Base-by-base conservation (phyloP, 2,329 filamentous ascomycete species). In the Fusarium transvaalense region DNA sequence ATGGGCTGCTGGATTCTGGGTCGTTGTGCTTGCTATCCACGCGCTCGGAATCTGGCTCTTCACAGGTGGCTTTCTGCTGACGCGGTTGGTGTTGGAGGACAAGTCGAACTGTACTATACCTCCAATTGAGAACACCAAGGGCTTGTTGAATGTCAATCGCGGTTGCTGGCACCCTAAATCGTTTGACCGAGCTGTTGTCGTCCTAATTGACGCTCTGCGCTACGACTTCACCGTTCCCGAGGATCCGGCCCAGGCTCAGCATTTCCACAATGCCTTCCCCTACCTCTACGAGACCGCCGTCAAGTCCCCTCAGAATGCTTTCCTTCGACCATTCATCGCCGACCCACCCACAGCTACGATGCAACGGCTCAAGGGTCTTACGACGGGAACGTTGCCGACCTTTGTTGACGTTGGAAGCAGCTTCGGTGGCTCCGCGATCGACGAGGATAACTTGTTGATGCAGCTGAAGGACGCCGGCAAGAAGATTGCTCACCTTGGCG, bases 91-190 rank as follows among this genome's bases (percentile, higher is more conserved):
- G 52, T 85, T 96, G 60, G 90, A 93, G 66, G 88, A 93, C 74
- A 91, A 90, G 77, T 94, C 92, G 14, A 84, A 84, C 60, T 96
- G 92, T 78, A 81, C 83, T 13, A 79, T 83, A 41, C 89, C 92
- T 50, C 95, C 96, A 6, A 87, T 92, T 61, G 84, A 87, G 34
- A 80, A 77, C 56, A 71, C 66, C 10, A 68, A 73, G 54, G 77
- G 84, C 55, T 74, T 79, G 15, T 72, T 81, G 41, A 84, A 81
- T 17, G 78, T 82, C 4, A 81, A 87, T 23, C 83, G 85, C 59
- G 96, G 96, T 69, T 99, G 96, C 85, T 99, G 96, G 96, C 94
- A 98, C 78, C 93, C 94, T 34, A 97, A 93, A 82, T 92, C 89
- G 3, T 99, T 98, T 77, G 88, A 97, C 66, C 96, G 94, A 77